Evolutionary conservation across 1,139 yeast species (phyloP).

Genomic region (Pneumocystis wakefieldiae): DNA sequence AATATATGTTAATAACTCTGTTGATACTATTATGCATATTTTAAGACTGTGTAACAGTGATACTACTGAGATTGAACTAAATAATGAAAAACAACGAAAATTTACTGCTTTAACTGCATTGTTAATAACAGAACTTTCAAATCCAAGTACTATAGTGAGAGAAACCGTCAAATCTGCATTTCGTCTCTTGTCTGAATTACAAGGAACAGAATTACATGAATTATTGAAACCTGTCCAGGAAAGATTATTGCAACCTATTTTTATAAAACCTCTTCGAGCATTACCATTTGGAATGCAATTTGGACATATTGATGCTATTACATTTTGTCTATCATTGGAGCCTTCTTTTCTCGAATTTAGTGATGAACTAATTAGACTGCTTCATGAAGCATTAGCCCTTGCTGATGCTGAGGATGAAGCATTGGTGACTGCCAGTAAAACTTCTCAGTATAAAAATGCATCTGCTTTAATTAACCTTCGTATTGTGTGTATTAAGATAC

Average conservation of each 20-base stretch:
- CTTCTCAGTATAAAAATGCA: constrained; percentile 72
- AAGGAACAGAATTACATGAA: constrained; percentile 52
- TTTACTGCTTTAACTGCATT: constrained; percentile 38
- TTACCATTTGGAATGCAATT: constrained; percentile 97
- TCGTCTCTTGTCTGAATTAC: constrained; percentile 49
- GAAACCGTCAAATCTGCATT: constrained; percentile 67
- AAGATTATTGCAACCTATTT: constrained; percentile 75
- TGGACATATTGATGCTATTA: constrained; percentile 91
- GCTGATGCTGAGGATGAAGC: constrained; percentile 98
- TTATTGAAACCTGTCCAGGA: constrained; percentile 73
- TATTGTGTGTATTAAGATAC: constrained; percentile 71
- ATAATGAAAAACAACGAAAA: background rate
- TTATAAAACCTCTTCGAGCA: constrained; percentile 91
- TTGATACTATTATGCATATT: constrained; percentile 46
- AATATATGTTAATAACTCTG: constrained; percentile 59
- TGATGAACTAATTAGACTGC: constrained; percentile 70
- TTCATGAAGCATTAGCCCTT: constrained; percentile 79
- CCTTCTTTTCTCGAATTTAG: constrained; percentile 71
- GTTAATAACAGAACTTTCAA: constrained; percentile 80
- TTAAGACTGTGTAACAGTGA: constrained; percentile 50
- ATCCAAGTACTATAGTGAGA: constrained; percentile 71
- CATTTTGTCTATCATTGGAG: constrained; percentile 71
- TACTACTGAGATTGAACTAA: constrained; percentile 37
- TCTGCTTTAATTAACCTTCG: constrained; percentile 75
- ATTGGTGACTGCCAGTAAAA: constrained; percentile 69